A percentile compares a stretch with the other conserved stretches of the same genome.
Evolutionary conservation across 768 basidiomycete species (phyloP).

Genomic region (Cantharellus anzutake): DNA sequence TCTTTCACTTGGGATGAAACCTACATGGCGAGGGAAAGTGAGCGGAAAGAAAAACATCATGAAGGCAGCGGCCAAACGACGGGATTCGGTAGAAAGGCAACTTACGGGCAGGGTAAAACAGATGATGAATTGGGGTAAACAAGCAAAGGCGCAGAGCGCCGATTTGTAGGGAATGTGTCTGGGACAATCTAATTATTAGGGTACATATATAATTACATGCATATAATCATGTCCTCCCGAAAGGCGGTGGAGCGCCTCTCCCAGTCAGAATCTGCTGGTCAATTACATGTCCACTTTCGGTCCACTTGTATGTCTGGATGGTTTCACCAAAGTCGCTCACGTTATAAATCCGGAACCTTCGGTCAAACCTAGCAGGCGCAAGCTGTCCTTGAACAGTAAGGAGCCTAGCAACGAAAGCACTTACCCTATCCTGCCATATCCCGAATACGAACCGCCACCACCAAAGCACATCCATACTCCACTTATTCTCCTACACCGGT

Average conservation of each 20-base stretch:
- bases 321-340: constrained; percentile 84
- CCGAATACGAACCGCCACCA: constrained; percentile 48
- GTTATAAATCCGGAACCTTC: constrained; percentile 77
- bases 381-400: neutral
- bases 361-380: constrained; percentile 44
- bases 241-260: constrained; percentile 9
- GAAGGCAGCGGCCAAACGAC: neutral
- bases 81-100: neutral
- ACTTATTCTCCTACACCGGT: constrained; percentile 56
- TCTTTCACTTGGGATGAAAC: neutral
- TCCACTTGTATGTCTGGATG: constrained; percentile 72
- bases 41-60: neutral
- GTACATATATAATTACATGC: neutral
- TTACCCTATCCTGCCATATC: constrained; percentile 60
- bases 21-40: neutral
- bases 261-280: constrained; percentile 49
- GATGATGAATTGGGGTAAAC: neutral
- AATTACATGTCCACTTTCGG: constrained; percentile 46
- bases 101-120: neutral
- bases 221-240: neutral
- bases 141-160: neutral
- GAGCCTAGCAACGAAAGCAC: constrained; percentile 10
- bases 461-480: constrained; percentile 89
- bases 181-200: neutral
- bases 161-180: neutral